Evolutionary conservation across 2,329 filamentous ascomycete genomes (phyloP).

Genomic region (Diaporthe helianthi): DNA sequence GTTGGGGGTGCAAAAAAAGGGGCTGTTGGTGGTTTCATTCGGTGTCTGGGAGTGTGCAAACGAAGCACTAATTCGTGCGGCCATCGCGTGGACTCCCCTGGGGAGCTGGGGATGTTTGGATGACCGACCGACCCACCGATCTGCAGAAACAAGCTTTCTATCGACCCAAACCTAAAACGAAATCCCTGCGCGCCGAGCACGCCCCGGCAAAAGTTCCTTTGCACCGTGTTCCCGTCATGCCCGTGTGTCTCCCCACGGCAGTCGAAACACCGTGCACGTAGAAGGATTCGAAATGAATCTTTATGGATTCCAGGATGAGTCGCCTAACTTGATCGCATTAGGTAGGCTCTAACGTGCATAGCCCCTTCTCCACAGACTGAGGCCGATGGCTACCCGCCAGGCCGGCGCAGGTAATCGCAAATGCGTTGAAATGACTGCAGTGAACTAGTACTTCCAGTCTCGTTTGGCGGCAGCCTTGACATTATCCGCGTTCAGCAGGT

Average conservation of each 20-base stretch:
- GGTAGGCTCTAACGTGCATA: conserved; percentile 6
- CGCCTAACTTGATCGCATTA: neutral
- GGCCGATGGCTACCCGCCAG: neutral
- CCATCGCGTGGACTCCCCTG: conserved; percentile 1
- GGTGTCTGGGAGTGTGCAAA: conserved; percentile 9
- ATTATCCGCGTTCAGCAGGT: conserved; percentile 69
- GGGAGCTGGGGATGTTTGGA: conserved; percentile 15
- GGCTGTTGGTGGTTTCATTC: conserved; percentile 16
- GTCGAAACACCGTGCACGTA: conserved; percentile 5
- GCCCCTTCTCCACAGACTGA: neutral
- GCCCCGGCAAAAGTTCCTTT: conserved; percentile 4
- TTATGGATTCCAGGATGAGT: neutral
- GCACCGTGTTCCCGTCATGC: neutral
- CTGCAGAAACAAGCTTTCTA: conserved; percentile 27
- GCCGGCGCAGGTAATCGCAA: neutral
- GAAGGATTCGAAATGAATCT: neutral
- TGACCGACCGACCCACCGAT: conserved; percentile 15
- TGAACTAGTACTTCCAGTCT: conserved; percentile 44
- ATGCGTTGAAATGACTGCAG: too few species aligned
- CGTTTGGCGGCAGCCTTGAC: conserved; percentile 53
- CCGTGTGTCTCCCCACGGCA: neutral
- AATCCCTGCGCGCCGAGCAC: too few species aligned
- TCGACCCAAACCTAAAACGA: conserved; percentile 22
- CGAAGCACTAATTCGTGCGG: neutral
- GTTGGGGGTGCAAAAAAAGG: neutral